Evolutionary conservation across 805 yeast species (phyloP).

Genomic region (Kuraishia floccosa): DNA sequence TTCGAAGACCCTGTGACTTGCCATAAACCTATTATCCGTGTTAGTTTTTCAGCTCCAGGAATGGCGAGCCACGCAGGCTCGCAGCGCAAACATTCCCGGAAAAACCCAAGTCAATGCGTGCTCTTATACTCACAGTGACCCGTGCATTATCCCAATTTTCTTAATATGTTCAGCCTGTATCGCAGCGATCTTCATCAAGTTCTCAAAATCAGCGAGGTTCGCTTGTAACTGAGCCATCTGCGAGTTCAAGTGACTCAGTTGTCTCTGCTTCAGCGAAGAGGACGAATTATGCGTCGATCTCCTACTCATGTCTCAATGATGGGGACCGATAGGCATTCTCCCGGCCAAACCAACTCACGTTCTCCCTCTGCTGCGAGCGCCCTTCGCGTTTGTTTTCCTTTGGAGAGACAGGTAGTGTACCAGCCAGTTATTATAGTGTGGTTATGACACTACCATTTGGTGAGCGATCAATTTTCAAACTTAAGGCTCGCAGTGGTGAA

Average conservation of each 20-base stretch:
- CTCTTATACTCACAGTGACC: constrained; percentile 17
- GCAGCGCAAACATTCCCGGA: neutral
- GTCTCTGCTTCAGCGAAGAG: constrained; percentile 12
- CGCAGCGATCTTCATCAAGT: constrained; percentile 23
- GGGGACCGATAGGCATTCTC: too few species aligned
- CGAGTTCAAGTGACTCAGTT: constrained; percentile 20
- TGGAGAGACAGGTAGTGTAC: too few species aligned
- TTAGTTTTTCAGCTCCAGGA: neutral
- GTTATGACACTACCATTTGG: too few species aligned
- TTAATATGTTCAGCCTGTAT: constrained; percentile 26
- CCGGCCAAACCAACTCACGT: too few species aligned
- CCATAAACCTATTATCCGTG: constrained; percentile 7
- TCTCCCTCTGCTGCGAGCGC: too few species aligned
- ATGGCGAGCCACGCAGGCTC: too few species aligned
- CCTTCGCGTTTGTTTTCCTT: too few species aligned
- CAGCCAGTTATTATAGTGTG: too few species aligned
- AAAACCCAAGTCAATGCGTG: neutral
- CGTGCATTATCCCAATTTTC: constrained; percentile 29
- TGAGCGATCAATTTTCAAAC: too few species aligned
- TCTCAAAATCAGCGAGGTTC: constrained; percentile 27
- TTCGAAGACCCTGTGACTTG: constrained; percentile 5
- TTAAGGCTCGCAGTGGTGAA: too few species aligned
- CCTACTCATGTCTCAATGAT: too few species aligned
- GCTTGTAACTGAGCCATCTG: constrained; percentile 24
- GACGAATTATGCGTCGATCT: too few species aligned